Base-by-base conservation (phyloP, 2,329 filamentous ascomycete genomes). In the Ophiognomonia clavigignenti-juglandacearum region DNA sequence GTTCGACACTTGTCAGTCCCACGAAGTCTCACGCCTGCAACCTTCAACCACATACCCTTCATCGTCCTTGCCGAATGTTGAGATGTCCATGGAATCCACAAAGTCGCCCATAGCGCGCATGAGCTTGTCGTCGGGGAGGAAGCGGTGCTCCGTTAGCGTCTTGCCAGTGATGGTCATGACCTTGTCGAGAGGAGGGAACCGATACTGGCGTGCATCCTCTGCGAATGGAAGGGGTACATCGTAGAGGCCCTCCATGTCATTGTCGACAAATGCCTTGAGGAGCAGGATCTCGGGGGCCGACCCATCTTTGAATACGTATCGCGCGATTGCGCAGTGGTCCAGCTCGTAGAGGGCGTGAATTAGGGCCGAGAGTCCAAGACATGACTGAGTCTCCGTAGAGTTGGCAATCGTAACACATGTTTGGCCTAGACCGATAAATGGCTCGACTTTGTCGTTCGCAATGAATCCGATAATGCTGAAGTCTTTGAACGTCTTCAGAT, bases 151-250 rank as follows among this genome's bases (percentile, higher is more conserved):
- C 10, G 80, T 87, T 40, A 96, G 71, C 8, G 79, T 77, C 54
- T 88, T 86, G 1, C 92, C 92, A 10, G 83, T 89, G n/a, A 95
- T 77, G 0, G 91, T 96, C 50, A 96, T 70, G 23, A 97, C 85
- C 52, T 81, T 86, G 61, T 96, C 91, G 10, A 98, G 70, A 0
- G 92, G 88, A 6, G 93, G 90, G 56, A 98, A 98, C 48, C 83
- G 85, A 63, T 96, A 97, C n/a, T 77, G 77, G 29, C 93, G 81
- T 39, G 96, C 75, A 60, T 98, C 93, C 69, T 98, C 93, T 3
- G 89, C 85, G 59, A 96, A 98, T 0, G 93, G 93, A 6, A 97
- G 73, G 29, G 93, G 89, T 1, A 95, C 78, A 60, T 98, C 93
- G 53, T 96, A 83, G 2, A 98, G 74, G 57, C 88, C 92, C 63